Conservation (phyloP, 805 yeast genomes). For the Candida germanica region DNA sequence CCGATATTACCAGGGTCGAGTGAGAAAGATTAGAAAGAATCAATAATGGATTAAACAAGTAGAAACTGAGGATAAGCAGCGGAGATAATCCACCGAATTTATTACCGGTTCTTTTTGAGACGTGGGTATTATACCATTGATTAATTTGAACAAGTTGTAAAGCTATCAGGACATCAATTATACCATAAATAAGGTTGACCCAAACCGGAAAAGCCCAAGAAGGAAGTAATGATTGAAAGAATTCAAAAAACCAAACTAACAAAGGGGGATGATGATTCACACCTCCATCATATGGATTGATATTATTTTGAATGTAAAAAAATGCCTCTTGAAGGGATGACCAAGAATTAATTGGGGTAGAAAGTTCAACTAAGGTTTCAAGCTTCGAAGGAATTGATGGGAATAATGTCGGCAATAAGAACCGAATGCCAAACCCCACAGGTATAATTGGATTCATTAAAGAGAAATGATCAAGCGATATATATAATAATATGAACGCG, state of each 20-base stretch:
- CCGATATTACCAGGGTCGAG: slow-evolving; percentile 62
- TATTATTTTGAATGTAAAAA: slow-evolving; percentile 51
- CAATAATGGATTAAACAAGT: slow-evolving; percentile 78
- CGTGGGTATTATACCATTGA: slow-evolving; percentile 31
- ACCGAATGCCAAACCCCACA: slow-evolving; percentile 32
- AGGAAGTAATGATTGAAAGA: slow-evolving; percentile 25
- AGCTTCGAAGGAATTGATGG: slow-evolving; percentile 28
- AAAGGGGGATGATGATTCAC: slow-evolving; percentile 85
- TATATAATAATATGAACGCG: too few relatives aligned
- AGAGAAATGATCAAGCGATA: too few relatives aligned
- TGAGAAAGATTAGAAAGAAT: slow-evolving; percentile 64
- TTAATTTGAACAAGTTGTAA: slow-evolving; percentile 50
- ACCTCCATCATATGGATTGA: slow-evolving; percentile 79
- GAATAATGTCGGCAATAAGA: slow-evolving; percentile 32
- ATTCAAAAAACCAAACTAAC: slow-evolving; percentile 49
- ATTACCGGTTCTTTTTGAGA: slow-evolving; percentile 16
- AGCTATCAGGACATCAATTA: slow-evolving; percentile 59
- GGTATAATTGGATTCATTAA: background rate
- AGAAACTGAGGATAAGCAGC: slow-evolving; percentile 56
- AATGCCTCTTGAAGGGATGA: slow-evolving; percentile 45
- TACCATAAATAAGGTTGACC: slow-evolving; percentile 49
- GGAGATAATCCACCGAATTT: slow-evolving; percentile 27
- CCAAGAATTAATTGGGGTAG: slow-evolving; percentile 74
- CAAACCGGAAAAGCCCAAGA: slow-evolving; percentile 11
- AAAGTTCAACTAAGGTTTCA: slow-evolving; percentile 50